Evolutionary conservation across 2,329 filamentous ascomycete genomes (phyloP), one percentile per base, ranked within the genome.

Genomic region (Nothophaeocryptopus gaeumannii): DNA sequence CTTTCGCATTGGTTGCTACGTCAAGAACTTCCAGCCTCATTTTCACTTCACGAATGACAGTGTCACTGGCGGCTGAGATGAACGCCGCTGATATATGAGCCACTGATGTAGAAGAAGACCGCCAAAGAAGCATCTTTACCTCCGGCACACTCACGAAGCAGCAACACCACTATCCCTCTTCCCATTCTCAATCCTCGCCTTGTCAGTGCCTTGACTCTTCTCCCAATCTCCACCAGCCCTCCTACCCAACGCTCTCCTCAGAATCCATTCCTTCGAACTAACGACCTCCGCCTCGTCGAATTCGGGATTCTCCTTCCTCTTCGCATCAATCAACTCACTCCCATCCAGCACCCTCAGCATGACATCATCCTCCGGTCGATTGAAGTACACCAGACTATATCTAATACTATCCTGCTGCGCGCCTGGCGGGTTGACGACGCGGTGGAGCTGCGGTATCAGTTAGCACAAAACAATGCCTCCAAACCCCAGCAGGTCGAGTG

Each of bases 321-420:
- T 56, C 45, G 62, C 50, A 31, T 66, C 61, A 32, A 68, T 62
- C 34, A 64, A 14, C 12, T 43, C 47, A 45, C 65, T 64, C 12
- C 63, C 66, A 12, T 69, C 60, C 50, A 74, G 50, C 33, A 66
- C 60, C 56, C 53, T 71, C 58, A 78, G 55, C 15, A 73, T 44
- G 12, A 78, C 72, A 16, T 74, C 67, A 63, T 79, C 72, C 58
- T 73, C 75, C 2, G 78, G 78, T 54, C 79, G 62, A 26, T 71
- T 67, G 62, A 81, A 81, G 58, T 81, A 81, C 8, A 80, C 78
- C 14, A 81, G 55, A 63, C 77, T 79, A 59, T 74, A 77, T 46
- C 79, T 66, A 14, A 69, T 72, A 12, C 47, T 51, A n/a, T 66
- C 61, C 4, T 62, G 69, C 60, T 81, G 78, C 9, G 63, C 58